Evolutionary conservation across 2,329 filamentous ascomycete species (phyloP).

Genomic region (Periconia sp.): DNA sequence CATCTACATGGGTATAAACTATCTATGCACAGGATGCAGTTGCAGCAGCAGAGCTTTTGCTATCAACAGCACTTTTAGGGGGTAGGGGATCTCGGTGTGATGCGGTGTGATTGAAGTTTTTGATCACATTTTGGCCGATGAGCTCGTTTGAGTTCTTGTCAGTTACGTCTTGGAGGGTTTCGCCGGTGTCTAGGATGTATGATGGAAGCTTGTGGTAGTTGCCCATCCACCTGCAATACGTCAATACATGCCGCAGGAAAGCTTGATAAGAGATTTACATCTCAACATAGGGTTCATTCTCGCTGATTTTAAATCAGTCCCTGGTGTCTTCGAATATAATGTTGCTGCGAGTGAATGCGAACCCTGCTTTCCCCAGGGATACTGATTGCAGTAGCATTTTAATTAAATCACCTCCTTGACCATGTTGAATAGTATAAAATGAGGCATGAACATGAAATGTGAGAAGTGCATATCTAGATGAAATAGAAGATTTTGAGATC

Average conservation of each 20-base stretch:
- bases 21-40: slow-evolving; percentile 64
- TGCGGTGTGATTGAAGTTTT: slow-evolving; percentile 68
- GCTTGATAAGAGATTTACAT: slow-evolving; percentile 43
- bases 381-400: slow-evolving; percentile 64
- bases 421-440: slow-evolving; percentile 44
- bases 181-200: slow-evolving; percentile 65
- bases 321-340: slow-evolving; percentile 69
- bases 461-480: background rate
- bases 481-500: slow-evolving; percentile 1
- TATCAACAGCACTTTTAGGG: slow-evolving; percentile 80
- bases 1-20: background rate
- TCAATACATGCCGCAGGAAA: slow-evolving; percentile 10
- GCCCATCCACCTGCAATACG: slow-evolving; percentile 66
- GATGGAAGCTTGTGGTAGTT: slow-evolving; percentile 76
- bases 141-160: slow-evolving; percentile 66
- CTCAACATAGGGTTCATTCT: slow-evolving; percentile 68
- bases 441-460: background rate
- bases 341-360: slow-evolving; percentile 69
- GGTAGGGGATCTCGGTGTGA: slow-evolving; percentile 68
- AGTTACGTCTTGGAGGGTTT: slow-evolving; percentile 69
- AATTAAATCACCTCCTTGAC: slow-evolving; percentile 60
- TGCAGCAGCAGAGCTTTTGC: slow-evolving; percentile 76
- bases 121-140: slow-evolving; percentile 66
- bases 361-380: slow-evolving; percentile 75
- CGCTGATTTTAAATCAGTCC: slow-evolving; percentile 68